phyloP scores from a whole-genome alignment of 176 grass and related monocot genomes.

The Ensete glaucum region DNA sequence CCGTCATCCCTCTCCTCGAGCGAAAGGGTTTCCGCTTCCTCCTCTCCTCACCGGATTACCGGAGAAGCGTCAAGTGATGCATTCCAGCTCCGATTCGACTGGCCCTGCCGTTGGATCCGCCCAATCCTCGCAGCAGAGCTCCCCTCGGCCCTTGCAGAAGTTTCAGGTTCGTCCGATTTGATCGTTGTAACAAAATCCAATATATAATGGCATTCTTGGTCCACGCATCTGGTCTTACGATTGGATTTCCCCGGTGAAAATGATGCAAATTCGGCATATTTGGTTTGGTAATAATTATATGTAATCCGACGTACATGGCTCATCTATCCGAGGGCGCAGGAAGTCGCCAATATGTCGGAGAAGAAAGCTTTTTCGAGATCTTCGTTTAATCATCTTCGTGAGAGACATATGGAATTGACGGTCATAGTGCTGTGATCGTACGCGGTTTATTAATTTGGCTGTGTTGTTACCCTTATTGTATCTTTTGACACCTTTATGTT shows the following conservation, averaged over 20 bases:
- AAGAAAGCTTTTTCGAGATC: neutral
- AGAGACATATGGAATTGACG: too few relatives aligned
- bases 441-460: too few relatives aligned
- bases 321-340: neutral
- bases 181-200: neutral
- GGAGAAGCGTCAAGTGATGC: neutral
- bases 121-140: neutral
- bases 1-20: too few relatives aligned
- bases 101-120: neutral
- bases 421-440: too few relatives aligned
- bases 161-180: neutral
- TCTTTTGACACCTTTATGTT: too few relatives aligned
- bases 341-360: neutral
- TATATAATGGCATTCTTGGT: neutral
- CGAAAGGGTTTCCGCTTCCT: neutral
- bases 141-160: neutral
- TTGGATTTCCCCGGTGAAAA: neutral
- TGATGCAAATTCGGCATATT: neutral
- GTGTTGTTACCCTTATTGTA: too few relatives aligned
- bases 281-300: too few relatives aligned
- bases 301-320: neutral
- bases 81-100: neutral
- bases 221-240: neutral
- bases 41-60: neutral
- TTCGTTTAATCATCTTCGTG: too few relatives aligned